These are phyloP conservation scores for Hydnomerulius pinastri DNA, from an alignment of 768 basidiomycete genomes.

Conservation along the genomic window DNA sequence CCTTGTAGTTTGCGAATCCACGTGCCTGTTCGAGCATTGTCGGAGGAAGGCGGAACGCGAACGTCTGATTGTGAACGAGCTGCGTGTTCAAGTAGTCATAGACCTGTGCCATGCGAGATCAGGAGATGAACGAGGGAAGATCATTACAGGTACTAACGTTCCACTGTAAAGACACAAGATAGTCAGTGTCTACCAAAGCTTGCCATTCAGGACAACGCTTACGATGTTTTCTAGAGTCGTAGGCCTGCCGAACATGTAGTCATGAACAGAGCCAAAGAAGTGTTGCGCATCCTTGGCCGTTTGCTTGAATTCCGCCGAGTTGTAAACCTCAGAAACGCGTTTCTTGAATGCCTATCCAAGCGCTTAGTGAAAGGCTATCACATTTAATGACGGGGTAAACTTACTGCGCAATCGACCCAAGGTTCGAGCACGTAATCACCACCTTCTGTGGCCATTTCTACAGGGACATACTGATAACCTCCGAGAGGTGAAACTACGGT, in stretches of 20 bases:
- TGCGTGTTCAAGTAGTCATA: constrained; percentile 81
- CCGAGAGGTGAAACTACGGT: constrained; percentile 73
- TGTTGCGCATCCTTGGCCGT: constrained; percentile 54
- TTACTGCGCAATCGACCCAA: constrained; percentile 65
- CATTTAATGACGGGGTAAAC: constrained; percentile 37
- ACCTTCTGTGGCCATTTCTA: constrained; percentile 46
- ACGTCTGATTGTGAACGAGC: constrained; percentile 79
- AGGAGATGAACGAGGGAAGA: constrained; percentile 5
- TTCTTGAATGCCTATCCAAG: constrained; percentile 58
- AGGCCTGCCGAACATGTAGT: constrained; percentile 70
- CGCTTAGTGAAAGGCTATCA: constrained; percentile 26
- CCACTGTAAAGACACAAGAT: constrained; percentile 51
- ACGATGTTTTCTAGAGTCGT: constrained; percentile 66
- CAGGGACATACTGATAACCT: constrained; percentile 86
- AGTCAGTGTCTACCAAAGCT: constrained; percentile 12
- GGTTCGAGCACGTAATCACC: constrained; percentile 81
- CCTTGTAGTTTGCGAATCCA: constrained; percentile 74
- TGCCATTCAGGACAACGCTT: constrained; percentile 26
- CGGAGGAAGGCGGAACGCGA: constrained; percentile 73
- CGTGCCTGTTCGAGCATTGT: constrained; percentile 73
- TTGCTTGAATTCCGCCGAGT: constrained; percentile 63
- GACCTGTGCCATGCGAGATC: constrained; percentile 43
- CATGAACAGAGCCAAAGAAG: constrained; percentile 65
- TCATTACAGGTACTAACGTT: constrained; percentile 52
- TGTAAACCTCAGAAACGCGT: constrained; percentile 63